These are phyloP conservation scores for Tetrapisispora phaffii DNA, from an alignment of 805 yeast genomes.

Conservation along the genomic window DNA sequence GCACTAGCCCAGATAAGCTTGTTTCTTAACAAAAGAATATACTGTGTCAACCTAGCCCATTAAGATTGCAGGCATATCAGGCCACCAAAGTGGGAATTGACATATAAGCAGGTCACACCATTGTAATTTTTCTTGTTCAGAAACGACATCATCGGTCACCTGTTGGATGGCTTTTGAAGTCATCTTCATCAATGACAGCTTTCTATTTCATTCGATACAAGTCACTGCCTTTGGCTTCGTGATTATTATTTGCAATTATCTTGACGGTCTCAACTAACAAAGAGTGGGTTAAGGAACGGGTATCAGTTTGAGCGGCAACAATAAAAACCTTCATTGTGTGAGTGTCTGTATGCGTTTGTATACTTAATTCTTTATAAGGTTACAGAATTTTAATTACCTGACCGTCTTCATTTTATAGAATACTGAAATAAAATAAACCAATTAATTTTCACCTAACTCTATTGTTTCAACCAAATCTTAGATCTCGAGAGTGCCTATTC, in stretches of 20 bases:
- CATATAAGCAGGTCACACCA: constrained; percentile 27
- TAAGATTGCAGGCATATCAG: constrained; percentile 24
- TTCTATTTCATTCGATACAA: constrained; percentile 17
- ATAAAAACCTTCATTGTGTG: constrained; percentile 11
- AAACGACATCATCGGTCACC: constrained; percentile 22
- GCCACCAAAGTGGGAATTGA: constrained; percentile 29
- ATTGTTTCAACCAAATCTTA: too few species aligned
- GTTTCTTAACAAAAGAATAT: constrained; percentile 12
- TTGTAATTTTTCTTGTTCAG: constrained; percentile 21
- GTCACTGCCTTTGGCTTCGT: constrained; percentile 17
- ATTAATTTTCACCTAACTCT: too few species aligned
- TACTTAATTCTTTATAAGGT: background rate
- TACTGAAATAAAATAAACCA: too few species aligned
- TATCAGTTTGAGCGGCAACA: constrained; percentile 19
- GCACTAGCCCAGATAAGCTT: too few species aligned
- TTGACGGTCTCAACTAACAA: constrained; percentile 7
- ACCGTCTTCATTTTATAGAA: too few species aligned
- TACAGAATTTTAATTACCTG: too few species aligned
- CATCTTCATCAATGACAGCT: constrained; percentile 8
- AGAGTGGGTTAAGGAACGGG: constrained; percentile 10
- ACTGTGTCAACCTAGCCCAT: constrained; percentile 27
- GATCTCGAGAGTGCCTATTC: too few species aligned
- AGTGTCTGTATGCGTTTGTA: background rate
- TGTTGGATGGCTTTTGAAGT: constrained; percentile 7
- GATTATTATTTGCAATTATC: constrained; percentile 11